phyloP scores from a whole-genome alignment of 108 stramenopile species.

The Asterionellopsis glacialis region DNA sequence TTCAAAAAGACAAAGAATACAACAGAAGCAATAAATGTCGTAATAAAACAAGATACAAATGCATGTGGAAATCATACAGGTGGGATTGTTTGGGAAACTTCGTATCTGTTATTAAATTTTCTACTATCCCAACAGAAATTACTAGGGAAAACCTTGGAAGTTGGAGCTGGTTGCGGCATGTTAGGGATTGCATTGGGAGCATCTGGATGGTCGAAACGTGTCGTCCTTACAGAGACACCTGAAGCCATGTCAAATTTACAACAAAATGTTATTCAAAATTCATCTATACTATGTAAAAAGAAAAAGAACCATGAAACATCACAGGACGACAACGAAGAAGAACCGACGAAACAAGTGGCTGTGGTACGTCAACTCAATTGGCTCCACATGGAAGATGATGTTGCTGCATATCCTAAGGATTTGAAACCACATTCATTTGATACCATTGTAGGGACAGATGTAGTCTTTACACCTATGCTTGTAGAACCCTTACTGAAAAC shows the following conservation, averaged over 20 bases:
- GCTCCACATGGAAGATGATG: constrained; percentile 45
- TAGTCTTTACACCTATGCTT: constrained; percentile 56
- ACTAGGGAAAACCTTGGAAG: constrained; percentile 35
- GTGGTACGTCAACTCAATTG: constrained; percentile 43
- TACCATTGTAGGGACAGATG: constrained; percentile 75
- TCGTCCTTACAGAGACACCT: constrained; percentile 58
- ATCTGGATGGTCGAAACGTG: constrained; percentile 16
- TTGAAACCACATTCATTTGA: constrained; percentile 51
- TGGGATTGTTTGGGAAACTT: constrained; percentile 79
- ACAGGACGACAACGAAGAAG: constrained; percentile 11
- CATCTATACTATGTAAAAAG: background rate
- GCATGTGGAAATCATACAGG: constrained; percentile 58
- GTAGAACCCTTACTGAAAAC: constrained; percentile 58
- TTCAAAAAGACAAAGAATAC: background rate
- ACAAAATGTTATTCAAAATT: constrained; percentile 27
- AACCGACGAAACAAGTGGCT: background rate
- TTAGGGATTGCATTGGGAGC: constrained; percentile 42
- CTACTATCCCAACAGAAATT: constrained; percentile 16
- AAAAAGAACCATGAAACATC: constrained; percentile 4
- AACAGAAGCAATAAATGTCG: constrained; percentile 13
- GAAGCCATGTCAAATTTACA: constrained; percentile 46
- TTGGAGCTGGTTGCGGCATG: constrained; percentile 67
- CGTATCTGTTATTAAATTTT: constrained; percentile 48
- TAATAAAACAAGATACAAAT: constrained; percentile 46
- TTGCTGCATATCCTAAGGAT: constrained; percentile 4